These are phyloP conservation scores for Hygrocybe punicea DNA, from an alignment of 768 basidiomycete species.

Conservation along the genomic window DNA sequence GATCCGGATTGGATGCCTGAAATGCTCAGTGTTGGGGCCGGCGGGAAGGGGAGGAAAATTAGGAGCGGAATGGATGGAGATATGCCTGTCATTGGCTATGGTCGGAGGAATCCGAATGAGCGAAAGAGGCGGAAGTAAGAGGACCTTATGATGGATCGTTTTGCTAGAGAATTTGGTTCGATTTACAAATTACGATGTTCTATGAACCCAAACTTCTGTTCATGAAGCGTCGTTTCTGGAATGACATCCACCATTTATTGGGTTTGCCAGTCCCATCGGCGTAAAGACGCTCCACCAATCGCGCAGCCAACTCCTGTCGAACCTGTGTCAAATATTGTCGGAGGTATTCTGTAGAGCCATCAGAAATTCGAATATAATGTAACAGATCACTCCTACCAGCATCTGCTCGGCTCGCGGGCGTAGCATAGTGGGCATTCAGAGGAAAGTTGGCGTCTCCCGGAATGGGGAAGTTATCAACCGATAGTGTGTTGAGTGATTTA, in stretches of 20 bases:
- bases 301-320: conserved; percentile 84
- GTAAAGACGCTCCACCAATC: conserved; percentile 85
- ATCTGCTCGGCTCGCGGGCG: conserved; percentile 72
- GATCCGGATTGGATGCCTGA: conserved; percentile 94
- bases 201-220: conserved; percentile 79
- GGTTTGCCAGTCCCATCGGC: conserved; percentile 91
- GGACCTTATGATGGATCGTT: conserved; percentile 18
- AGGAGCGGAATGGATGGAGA: conserved; percentile 54
- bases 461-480: conserved; percentile 89
- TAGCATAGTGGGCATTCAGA: conserved; percentile 86
- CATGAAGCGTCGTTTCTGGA: conserved; percentile 97
- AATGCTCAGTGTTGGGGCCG: conserved; percentile 61
- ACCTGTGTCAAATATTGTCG: conserved; percentile 90
- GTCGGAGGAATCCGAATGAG: conserved; percentile 88
- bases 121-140: conserved; percentile 59
- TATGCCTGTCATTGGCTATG: conserved; percentile 84
- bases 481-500: conserved; percentile 85
- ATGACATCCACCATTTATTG: conserved; percentile 99
- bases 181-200: conserved; percentile 12
- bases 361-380: conserved; percentile 9
- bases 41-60: conserved; percentile 66
- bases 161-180: conserved; percentile 15
- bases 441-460: conserved; percentile 96
- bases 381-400: conserved; percentile 51
- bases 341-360: conserved; percentile 62